Base-by-base conservation (phyloP, 352 stramenopile genomes). In the Phytopythium mirpurense region DNA sequence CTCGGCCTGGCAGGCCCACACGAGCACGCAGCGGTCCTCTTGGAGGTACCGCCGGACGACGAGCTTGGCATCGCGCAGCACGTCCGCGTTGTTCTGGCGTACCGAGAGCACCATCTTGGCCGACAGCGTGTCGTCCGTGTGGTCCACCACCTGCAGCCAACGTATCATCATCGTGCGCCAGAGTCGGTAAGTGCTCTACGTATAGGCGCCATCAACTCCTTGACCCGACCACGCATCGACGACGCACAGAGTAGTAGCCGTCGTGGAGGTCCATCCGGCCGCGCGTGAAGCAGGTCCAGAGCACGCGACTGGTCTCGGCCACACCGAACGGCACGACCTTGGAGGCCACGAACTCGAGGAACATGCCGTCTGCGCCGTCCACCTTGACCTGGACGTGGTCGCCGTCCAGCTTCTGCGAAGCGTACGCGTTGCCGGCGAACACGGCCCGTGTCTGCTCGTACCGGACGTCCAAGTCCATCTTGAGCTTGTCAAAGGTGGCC, bases 31-130 rank as follows among this genome's bases (percentile, higher is more conserved):
- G 23, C 57, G 49, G 23, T 68, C 26, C 35, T 68, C 52, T 32
- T 64, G 56, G 3, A 62, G 27, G 34, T 50, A 71, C 15, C 56
- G 51, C 5, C 66, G 66, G 14, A 68, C 48, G 2, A 52, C 60
- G 24, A 71, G 65, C 45, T 57, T 69, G 4, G 61, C 65, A 14
- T 69, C 61, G 15, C 65, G 62, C n/a, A 60, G 32, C 32, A 67
- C 57, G 23, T 63, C 48, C 12, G 57, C 45, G n/a, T 65, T 41
- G 5, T 67, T 54, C 32, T 69, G 46, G 2, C 60, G 49, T 11
- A 72, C 50, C 2, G 61, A 63, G 16, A 72, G 62, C 14, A 60
- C 55, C 59, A 71, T 68, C 31, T 71, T 68, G 2, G 63, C 63
- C 9, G 60, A 65, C 4, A 71, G 29, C 9, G 60, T 68, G 26